Evolutionary conservation across 202 grass and related monocot genomes (phyloP).

Genomic region (Panicum virgatum): DNA sequence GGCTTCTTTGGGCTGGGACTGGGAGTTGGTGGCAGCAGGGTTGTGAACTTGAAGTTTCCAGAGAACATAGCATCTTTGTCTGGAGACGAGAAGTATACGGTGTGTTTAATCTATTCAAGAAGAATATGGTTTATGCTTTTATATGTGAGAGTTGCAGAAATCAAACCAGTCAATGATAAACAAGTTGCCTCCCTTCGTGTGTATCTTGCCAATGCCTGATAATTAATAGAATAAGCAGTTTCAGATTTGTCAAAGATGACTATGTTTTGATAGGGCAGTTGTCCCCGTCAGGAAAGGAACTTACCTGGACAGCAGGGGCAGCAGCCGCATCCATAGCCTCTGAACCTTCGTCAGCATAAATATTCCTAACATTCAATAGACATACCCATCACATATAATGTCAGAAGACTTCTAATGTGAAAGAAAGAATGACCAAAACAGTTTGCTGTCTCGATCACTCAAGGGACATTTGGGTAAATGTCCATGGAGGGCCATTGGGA

Average conservation of each 20-base stretch:
- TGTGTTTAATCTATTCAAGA: conserved; percentile 30
- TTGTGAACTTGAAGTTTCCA: conserved; percentile 89
- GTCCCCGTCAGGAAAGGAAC: conserved; percentile 41
- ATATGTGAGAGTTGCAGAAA: conserved; percentile 20
- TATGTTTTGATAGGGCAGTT: conserved; percentile 1
- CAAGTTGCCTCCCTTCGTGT: conserved; percentile 84
- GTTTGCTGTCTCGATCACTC: background rate
- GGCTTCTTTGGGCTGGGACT: conserved; percentile 35
- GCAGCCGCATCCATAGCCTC: conserved; percentile 61
- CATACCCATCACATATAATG: conserved; percentile 42
- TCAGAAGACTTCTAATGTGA: conserved; percentile 9
- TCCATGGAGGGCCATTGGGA: background rate
- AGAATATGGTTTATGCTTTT: conserved; percentile 17
- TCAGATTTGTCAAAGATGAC: conserved; percentile 39
- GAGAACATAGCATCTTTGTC: conserved; percentile 87
- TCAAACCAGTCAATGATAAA: conserved; percentile 80
- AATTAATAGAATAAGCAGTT: conserved; percentile 39
- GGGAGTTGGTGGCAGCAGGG: conserved; percentile 39
- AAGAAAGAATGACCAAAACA: conserved; percentile 18
- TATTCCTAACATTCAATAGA: conserved; percentile 64
- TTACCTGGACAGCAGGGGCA: conserved; percentile 74
- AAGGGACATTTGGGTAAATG: background rate
- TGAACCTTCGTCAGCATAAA: conserved; percentile 84
- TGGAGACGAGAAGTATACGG: conserved; percentile 34
- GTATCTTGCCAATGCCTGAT: conserved; percentile 91